phyloP scores from a whole-genome alignment of 352 stramenopile species.

The Globisporangium canariense region DNA sequence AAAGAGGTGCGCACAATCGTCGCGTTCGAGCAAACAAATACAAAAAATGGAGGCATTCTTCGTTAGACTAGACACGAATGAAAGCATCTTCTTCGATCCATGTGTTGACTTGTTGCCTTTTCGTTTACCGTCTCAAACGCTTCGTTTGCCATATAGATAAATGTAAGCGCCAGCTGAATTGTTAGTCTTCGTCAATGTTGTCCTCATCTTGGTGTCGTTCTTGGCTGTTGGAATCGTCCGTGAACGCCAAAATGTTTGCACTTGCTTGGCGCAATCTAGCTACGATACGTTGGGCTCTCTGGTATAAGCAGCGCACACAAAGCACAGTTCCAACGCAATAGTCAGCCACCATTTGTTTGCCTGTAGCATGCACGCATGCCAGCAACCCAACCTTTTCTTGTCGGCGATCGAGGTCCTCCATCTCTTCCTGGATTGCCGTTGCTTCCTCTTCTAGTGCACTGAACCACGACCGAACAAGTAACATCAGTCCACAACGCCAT shows the following conservation, averaged over 20 bases:
- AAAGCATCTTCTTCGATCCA: background rate
- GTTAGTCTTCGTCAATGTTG: background rate
- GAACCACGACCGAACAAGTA: background rate
- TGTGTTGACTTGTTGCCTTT: background rate
- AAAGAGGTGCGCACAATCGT: background rate
- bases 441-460: conserved; percentile 57
- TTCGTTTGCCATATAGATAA: background rate
- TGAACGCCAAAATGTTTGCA: conserved; percentile 55
- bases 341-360: too few species aligned
- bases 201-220: conserved; percentile 12
- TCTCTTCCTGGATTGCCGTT: conserved; percentile 49
- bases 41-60: conserved; percentile 14
- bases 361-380: too few species aligned
- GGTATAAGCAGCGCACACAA: background rate
- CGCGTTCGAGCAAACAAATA: conserved; percentile 10
- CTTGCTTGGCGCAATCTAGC: conserved; percentile 45
- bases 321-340: too few species aligned
- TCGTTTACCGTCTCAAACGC: background rate
- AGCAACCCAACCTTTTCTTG: conserved; percentile 34
- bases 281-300: conserved; percentile 41
- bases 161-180: background rate
- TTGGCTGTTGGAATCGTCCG: conserved; percentile 23
- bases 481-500: background rate
- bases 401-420: conserved; percentile 50
- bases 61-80: conserved; percentile 20